These are phyloP conservation scores for Neurospora crassa DNA, from an alignment of 2,329 filamentous ascomycete species.

Conservation along the genomic window DNA sequence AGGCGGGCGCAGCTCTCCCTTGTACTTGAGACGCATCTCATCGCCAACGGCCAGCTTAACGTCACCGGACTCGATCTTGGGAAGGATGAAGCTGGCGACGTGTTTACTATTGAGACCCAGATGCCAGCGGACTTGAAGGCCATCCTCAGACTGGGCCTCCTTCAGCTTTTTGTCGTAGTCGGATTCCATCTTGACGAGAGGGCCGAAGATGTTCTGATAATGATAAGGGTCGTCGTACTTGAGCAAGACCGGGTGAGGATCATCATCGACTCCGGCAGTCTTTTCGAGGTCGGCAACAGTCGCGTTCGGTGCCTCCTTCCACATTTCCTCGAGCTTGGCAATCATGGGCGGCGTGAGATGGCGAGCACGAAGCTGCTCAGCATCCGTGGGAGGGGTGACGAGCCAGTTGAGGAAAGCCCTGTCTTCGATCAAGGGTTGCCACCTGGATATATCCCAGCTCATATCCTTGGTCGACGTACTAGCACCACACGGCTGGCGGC, in stretches of 20 bases:
- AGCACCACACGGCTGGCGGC: slow-evolving; percentile 90
- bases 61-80: slow-evolving; percentile 94
- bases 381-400: slow-evolving; percentile 77
- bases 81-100: slow-evolving; percentile 86
- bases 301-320: slow-evolving; percentile 88
- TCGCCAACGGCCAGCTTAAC: slow-evolving; percentile 97
- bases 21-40: slow-evolving; percentile 96
- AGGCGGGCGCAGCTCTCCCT: slow-evolving; percentile 78
- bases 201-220: slow-evolving; percentile 97
- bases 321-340: slow-evolving; percentile 92
- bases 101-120: slow-evolving; percentile 96
- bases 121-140: slow-evolving; percentile 89
- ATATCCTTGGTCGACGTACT: slow-evolving; percentile 97
- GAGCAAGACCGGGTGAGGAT: slow-evolving; percentile 82
- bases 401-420: slow-evolving; percentile 93
- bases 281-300: slow-evolving; percentile 90
- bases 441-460: slow-evolving; percentile 98
- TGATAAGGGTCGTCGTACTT: slow-evolving; percentile 97
- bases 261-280: slow-evolving; percentile 83
- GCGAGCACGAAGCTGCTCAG: slow-evolving; percentile 89
- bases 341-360: slow-evolving; percentile 93
- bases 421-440: slow-evolving; percentile 96
- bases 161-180: slow-evolving; percentile 99
- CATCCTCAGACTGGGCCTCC: slow-evolving; percentile 94
- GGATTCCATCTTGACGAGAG: slow-evolving; percentile 96